Base-by-base conservation (phyloP, 306 rosid genomes). In the Cyamopsis tetragonoloba region DNA sequence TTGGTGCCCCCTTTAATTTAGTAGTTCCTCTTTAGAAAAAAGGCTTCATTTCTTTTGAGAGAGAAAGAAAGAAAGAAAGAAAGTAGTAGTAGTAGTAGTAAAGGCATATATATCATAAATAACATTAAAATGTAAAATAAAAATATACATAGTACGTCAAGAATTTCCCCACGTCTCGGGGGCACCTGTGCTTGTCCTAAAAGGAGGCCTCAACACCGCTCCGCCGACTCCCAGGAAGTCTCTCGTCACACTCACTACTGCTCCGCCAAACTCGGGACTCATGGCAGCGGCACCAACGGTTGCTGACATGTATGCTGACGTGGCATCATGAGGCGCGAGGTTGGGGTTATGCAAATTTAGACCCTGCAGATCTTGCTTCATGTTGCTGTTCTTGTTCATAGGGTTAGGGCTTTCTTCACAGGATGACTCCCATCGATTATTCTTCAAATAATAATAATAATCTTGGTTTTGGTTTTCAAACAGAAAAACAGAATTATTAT, bases 341-440 rank as follows among this genome's bases (percentile, higher is more conserved):
- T 22, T 34, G 26, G 71, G 79, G 38, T 61, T 62, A 20, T 60
- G 64, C 50, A 65, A 47, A 3, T 41, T 68, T 41, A 62, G 84
- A 35, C 68, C 17, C 47, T n/a, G n/a, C n/a, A n/a, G n/a, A n/a
- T 86, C 84, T 1, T 78, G 82, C 66, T 87, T 87, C 73, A 87
- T 68, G 20, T 37, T 5, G 70, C 6, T 38, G 12, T 39, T 22
- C 15, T 8, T 38, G 48, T 18, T 58, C 15, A 62, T 87, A 85
- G 88, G 89, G 85, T 79, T 89, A 85, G 86, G 96, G 87, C 81
- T 89, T 79, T 75, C 28, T 14, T 50, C 84, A 11, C n/a, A n/a
- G n/a, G 63, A 51, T 27, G 78, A 62, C 67, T 86, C 74, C 92
- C 90, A 86, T 18, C 24, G 54, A 12, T 14, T 62, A n/a, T n/a